Base-by-base conservation (phyloP, 371 early-diverging fungal species). In the Circinella minor region DNA sequence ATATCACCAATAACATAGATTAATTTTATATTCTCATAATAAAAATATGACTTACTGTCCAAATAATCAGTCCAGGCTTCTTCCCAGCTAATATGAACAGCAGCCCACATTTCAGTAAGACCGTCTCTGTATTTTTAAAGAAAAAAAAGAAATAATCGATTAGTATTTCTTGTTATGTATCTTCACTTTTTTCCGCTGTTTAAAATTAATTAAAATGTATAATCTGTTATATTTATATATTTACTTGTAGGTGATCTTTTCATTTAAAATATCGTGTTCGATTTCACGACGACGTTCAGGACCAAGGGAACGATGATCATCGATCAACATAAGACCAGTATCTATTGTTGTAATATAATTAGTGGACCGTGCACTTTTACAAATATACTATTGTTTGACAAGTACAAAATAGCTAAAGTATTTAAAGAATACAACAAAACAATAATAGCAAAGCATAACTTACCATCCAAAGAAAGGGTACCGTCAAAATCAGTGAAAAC, bases 81-180 rank as follows among this genome's bases (percentile, higher is more conserved):
- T 3, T 87, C 86, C 84, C 85, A 89, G 36, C 81, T 74, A 37
- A 89, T 68, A 60, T 81, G 79, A n/a, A 91, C 91, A 37, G 80
- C 71, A 39, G 78, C 77, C 89, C 89, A 89, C 88, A 88, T 86
- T 67, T 80, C 82, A 38, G 80, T 75, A 49, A 81, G 66, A 49
- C 80, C 84, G 48, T 79, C 78, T 43, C 84, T 84, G 48, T 11
- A 27, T 27, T 27, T 27, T 27, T 27, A 51, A 15, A 17, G 4
- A 51, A 57, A 57, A 1, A 51, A 57, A 57, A 1, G 18, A 57
- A 34, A 57, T 6, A 34, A 51, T 13, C 11, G 43, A 43, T 43
- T 11, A 43, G 43, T 11, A 3, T 43, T 43, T 9, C 43, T 43
- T 43, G 43, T 11, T 9, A 43, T 1, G 6, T 43, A 11, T 43